Percentiles rank a stretch among this genome's conserved stretches.
These are phyloP conservation scores for Apiotrichum gamsii DNA, from an alignment of 1,284 basidiomycete species.

Conservation along the genomic window DNA sequence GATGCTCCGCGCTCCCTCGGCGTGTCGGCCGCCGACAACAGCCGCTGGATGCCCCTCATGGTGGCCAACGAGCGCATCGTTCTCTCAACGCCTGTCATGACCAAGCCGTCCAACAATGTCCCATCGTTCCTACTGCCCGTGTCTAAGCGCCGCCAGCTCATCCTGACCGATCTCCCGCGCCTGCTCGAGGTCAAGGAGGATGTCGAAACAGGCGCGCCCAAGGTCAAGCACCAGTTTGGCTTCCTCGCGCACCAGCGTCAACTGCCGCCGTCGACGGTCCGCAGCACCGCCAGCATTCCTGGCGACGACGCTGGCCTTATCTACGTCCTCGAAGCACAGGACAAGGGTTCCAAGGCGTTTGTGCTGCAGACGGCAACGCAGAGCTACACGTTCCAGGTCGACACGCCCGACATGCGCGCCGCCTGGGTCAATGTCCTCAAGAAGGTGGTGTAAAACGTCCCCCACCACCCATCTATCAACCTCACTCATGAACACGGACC, in stretches of 20 bases:
- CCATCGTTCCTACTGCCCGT: constrained; percentile 42
- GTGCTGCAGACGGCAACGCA: constrained; percentile 33
- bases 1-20: constrained; percentile 3
- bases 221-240: constrained; percentile 18
- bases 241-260: constrained; percentile 15
- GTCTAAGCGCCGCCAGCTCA: constrained; percentile 47
- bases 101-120: constrained; percentile 37
- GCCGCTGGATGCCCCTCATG: constrained; percentile 29
- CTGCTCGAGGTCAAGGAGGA: constrained; percentile 52
- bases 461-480: no score
- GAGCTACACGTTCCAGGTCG: constrained; percentile 25
- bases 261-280: not conserved
- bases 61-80: constrained; percentile 45
- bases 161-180: constrained; percentile 52
- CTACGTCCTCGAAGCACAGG: constrained; percentile 32
- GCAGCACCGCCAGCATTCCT: not conserved
- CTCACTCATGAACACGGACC: no score
- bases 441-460: no score
- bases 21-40: constrained; percentile 10
- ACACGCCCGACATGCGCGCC: constrained; percentile 30
- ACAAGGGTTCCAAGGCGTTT: constrained; percentile 40
- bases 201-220: constrained; percentile 10
- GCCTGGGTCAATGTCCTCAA: constrained; percentile 25
- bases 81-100: constrained; percentile 41
- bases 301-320: constrained; percentile 13